Percentiles rank a stretch among this genome's conserved stretches.
phyloP scores from a whole-genome alignment of 2,329 filamentous ascomycete genomes.

The Penicillium frequentans region DNA sequence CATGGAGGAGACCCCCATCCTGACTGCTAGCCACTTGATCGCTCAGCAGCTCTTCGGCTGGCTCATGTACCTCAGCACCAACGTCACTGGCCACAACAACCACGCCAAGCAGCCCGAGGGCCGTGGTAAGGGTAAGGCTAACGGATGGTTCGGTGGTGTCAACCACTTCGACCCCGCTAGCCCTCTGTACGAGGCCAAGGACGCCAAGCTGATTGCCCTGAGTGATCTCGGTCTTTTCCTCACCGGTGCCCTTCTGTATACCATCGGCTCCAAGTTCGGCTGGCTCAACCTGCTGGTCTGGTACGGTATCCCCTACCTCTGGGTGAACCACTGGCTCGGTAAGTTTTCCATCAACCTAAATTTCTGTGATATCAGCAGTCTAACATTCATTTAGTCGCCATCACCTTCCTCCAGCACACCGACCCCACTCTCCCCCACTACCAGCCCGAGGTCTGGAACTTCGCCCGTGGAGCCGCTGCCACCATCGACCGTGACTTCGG shows the following conservation, averaged over 20 bases:
- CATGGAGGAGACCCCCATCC: conserved; percentile 89
- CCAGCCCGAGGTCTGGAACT: conserved; percentile 82
- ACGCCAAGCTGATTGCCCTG: conserved; percentile 81
- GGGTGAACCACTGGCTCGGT: conserved; percentile 99
- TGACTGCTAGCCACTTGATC: conserved; percentile 71
- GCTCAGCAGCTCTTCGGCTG: conserved; percentile 88
- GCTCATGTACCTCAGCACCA: conserved; percentile 86
- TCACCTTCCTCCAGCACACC: conserved; percentile 97
- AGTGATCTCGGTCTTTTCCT: conserved; percentile 80
- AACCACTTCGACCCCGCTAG: conserved; percentile 92
- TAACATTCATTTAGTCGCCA: conserved; percentile 68
- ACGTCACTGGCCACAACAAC: conserved; percentile 94
- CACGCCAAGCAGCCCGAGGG: conserved; percentile 90
- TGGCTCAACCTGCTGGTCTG: conserved; percentile 86
- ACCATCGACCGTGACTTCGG: conserved; percentile 98
- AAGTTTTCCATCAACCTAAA: conserved; percentile 45
- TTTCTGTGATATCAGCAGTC: not conserved
- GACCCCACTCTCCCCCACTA: conserved; percentile 94
- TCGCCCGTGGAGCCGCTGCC: conserved; percentile 86
- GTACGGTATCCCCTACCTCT: conserved; percentile 93
- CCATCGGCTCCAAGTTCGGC: conserved; percentile 74
- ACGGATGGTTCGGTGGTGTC: conserved; percentile 76
- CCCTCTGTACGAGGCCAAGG: conserved; percentile 87
- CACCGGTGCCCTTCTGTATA: conserved; percentile 61
- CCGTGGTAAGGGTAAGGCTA: conserved; percentile 87